Percentiles rank a stretch among this genome's conserved stretches.
These are phyloP conservation scores for Nemania sp. DNA, from an alignment of 2,329 filamentous ascomycete species.

Conservation along the genomic window DNA sequence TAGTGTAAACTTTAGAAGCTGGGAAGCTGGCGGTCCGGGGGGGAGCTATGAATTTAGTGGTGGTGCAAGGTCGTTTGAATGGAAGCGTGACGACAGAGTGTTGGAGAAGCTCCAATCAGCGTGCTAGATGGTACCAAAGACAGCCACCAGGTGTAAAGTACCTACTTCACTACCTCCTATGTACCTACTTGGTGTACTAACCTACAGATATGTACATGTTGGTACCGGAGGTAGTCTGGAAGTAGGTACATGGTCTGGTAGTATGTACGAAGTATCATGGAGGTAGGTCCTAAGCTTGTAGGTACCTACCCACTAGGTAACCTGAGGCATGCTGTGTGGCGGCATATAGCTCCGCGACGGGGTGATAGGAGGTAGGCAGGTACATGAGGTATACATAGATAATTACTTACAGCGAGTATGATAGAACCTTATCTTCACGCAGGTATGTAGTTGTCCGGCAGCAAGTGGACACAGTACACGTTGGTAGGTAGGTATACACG, in stretches of 20 bases:
- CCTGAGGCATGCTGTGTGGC: too few species aligned
- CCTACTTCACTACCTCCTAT: not conserved
- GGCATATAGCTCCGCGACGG: too few species aligned
- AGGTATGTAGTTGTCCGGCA: not conserved
- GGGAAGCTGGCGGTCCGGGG: conserved; percentile 7
- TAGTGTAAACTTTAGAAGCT: too few species aligned
- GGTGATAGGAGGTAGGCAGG: too few species aligned
- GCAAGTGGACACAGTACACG: not conserved
- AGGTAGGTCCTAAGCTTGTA: too few species aligned
- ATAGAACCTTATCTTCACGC: too few species aligned
- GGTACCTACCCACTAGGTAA: too few species aligned
- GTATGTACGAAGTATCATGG: too few species aligned
- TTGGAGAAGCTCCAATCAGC: conserved; percentile 24
- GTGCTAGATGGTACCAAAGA: not conserved
- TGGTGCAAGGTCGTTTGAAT: conserved; percentile 3
- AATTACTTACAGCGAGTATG: not conserved
- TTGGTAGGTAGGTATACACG: not conserved
- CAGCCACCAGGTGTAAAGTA: not conserved
- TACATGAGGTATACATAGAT: not conserved
- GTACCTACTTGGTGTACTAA: not conserved
- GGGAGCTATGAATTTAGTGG: conserved; percentile 18
- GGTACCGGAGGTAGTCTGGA: too few species aligned
- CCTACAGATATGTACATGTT: too few species aligned
- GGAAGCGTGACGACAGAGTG: conserved; percentile 22
- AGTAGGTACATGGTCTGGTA: too few species aligned